Conservation (phyloP, 2,329 filamentous ascomycete species). For the Fonsecaea pugnacius region DNA sequence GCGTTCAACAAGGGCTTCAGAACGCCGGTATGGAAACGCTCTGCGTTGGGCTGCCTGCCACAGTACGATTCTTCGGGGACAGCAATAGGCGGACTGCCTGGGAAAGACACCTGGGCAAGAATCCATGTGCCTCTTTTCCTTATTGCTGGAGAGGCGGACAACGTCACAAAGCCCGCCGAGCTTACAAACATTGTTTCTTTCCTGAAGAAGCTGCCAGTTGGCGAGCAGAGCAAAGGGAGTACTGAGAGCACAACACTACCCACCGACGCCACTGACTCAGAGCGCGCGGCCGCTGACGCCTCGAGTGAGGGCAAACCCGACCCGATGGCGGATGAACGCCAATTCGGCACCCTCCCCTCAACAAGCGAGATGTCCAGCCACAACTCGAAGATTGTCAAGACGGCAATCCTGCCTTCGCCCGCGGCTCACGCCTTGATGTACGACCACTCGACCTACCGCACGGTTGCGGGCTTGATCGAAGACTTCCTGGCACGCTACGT, state of each 20-base stretch:
- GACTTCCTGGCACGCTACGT: slow-evolving; percentile 77
- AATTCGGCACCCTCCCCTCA: slow-evolving; percentile 44
- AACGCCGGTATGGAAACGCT: slow-evolving; percentile 80
- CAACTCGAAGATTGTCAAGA: slow-evolving; percentile 62
- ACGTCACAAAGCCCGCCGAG: slow-evolving; percentile 72
- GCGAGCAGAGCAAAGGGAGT: not conserved
- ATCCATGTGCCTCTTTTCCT: slow-evolving; percentile 76
- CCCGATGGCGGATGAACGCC: slow-evolving; percentile 48
- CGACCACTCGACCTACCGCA: slow-evolving; percentile 73
- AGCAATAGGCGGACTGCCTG: slow-evolving; percentile 68
- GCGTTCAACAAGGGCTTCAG: slow-evolving; percentile 75
- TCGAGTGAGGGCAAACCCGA: not conserved
- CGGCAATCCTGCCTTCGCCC: slow-evolving; percentile 72
- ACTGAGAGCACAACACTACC: slow-evolving; percentile 36
- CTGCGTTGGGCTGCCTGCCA: slow-evolving; percentile 74
- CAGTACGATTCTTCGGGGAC: slow-evolving; percentile 59
- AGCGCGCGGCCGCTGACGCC: slow-evolving; percentile 34
- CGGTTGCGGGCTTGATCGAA: slow-evolving; percentile 78
- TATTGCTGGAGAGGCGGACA: slow-evolving; percentile 76
- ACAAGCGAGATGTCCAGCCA: slow-evolving; percentile 39
- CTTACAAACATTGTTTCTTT: slow-evolving; percentile 66
- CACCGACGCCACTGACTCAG: slow-evolving; percentile 37
- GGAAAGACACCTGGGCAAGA: slow-evolving; percentile 71
- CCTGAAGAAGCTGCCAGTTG: slow-evolving; percentile 16
- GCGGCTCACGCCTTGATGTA: slow-evolving; percentile 86